A percentile compares a stretch with the other conserved stretches of the same genome.
Conservation (phyloP, 306 rosid genomes). For the cucumber (Cucumis sativus) region Cucumber_9930_V3 NC_026655.2:5111501-5112000, state of each 20-base stretch:
- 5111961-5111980: constrained; percentile 82
- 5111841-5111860: neutral
- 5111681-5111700: constrained; percentile 48
- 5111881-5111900: neutral
- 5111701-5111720: constrained; percentile 34
- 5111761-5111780: constrained; percentile 23
- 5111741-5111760: constrained; percentile 79
- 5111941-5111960: constrained; percentile 24
- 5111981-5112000: constrained; percentile 64
- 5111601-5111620: constrained; percentile 77
- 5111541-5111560: neutral
- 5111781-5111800: neutral
- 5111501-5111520: neutral
- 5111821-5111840: neutral
- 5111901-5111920: neutral
- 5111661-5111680: constrained; percentile 26
- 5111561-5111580: neutral
- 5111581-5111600: constrained; percentile 72
- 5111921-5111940: neutral
- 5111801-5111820: neutral
- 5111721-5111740: constrained; percentile 68
- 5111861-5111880: neutral
- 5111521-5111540: neutral
- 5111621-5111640: constrained; percentile 56
- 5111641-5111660: constrained; percentile 19